Evolutionary conservation across 805 yeast species (phyloP).

Genomic region (Zygotorulaspora sp.): DNA sequence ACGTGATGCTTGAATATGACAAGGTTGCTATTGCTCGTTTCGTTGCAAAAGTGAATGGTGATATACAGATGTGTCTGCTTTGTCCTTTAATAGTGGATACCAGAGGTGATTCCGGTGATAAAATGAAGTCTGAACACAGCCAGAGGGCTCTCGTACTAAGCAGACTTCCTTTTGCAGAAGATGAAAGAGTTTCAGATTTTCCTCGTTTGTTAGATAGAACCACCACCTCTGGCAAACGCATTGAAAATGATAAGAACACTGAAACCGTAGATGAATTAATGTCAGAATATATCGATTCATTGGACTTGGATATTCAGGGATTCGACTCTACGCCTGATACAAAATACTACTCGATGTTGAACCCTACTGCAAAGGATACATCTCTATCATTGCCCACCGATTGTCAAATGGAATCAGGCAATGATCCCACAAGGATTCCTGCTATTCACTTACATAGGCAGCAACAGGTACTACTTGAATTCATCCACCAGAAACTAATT

Average conservation of each 20-base stretch:
- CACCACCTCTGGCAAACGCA: constrained; percentile 33
- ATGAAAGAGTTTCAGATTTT: constrained; percentile 59
- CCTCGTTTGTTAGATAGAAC: constrained; percentile 36
- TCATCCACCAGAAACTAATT: constrained; percentile 23
- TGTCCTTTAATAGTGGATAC: constrained; percentile 41
- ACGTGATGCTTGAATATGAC: constrained; percentile 46
- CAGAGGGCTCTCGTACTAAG: constrained; percentile 44
- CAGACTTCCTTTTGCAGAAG: constrained; percentile 70
- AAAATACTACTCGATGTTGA: constrained; percentile 15
- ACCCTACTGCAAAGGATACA: constrained; percentile 12
- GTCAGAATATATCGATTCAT: constrained; percentile 41
- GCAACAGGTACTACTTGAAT: constrained; percentile 26
- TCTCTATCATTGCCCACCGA: constrained; percentile 24
- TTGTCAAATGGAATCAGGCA: constrained; percentile 15
- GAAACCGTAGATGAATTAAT: constrained; percentile 43
- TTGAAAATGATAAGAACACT: constrained; percentile 20
- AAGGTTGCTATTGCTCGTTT: constrained; percentile 58
- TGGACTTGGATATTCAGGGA: constrained; percentile 39
- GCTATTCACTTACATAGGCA: constrained; percentile 33
- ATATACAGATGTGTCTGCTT: constrained; percentile 51
- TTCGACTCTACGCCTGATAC: constrained; percentile 1
- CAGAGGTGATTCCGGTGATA: constrained; percentile 5
- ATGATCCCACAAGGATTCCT: constrained; percentile 26
- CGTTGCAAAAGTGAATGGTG: constrained; percentile 47
- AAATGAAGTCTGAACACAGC: constrained; percentile 7